These are phyloP conservation scores for Nematocida homosporus DNA, from an alignment of 371 early-diverging fungal species.

Conservation along the genomic window DNA sequence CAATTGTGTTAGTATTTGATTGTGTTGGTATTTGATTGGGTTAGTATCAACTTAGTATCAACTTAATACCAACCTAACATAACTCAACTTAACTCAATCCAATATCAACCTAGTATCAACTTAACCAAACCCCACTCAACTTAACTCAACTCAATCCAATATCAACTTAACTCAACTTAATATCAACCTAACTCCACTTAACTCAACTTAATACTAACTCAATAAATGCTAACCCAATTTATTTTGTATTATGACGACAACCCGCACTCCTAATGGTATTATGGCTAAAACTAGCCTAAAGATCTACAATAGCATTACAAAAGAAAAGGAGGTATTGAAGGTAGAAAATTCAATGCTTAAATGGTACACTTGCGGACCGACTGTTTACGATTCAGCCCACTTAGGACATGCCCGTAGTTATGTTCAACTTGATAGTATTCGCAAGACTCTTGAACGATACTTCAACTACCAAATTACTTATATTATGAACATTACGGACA, in stretches of 20 bases:
- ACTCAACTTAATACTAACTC: too few species aligned
- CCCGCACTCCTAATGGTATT: constrained; percentile 3
- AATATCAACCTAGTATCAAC: too few species aligned
- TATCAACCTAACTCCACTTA: too few species aligned
- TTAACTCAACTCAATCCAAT: too few species aligned
- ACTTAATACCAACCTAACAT: too few species aligned
- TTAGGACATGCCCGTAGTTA: constrained; percentile 96
- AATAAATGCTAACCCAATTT: background rate
- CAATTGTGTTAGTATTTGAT: too few species aligned
- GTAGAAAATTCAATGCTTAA: constrained; percentile 43
- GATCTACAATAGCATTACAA: constrained; percentile 51
- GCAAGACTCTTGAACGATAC: constrained; percentile 87
- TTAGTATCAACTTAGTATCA: too few species aligned
- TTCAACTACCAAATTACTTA: constrained; percentile 85
- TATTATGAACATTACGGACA: constrained; percentile 98
- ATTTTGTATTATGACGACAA: constrained; percentile 4
- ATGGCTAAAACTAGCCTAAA: constrained; percentile 21
- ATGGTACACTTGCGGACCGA: constrained; percentile 84
- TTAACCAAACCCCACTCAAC: too few species aligned
- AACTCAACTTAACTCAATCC: too few species aligned
- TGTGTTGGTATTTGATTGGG: too few species aligned
- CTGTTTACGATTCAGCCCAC: constrained; percentile 94
- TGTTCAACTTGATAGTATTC: constrained; percentile 85
- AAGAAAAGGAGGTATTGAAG: constrained; percentile 37
- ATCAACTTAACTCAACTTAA: too few species aligned